Base-by-base conservation (phyloP, 345 rosid species). In the Cardamine occulta region DNA sequence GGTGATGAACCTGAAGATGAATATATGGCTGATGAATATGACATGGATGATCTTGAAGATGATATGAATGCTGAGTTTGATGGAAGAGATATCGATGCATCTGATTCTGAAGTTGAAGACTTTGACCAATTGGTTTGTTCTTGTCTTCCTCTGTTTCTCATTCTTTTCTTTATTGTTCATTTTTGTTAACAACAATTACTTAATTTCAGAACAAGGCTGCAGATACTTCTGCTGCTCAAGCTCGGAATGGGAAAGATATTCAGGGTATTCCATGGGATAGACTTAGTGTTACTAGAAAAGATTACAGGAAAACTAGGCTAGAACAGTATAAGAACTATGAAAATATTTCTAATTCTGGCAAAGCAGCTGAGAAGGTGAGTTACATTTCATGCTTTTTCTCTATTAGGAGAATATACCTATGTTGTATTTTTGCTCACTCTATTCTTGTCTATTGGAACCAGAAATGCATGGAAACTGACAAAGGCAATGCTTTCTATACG, bases 181-280 rank as follows among this genome's bases (percentile, higher is more conserved):
- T 40, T 40, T 40, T 12, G 15, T 24, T 10, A 55, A 29, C 29
- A 23, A 23, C 39, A 8, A 39, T 21, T 31, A 6, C 15, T 14
- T 21, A 13, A 10, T 54, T 34, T 69, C 81, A 76, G 76, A 74
- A 66, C 82, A 84, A 83, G 72, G 76, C 81, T 12, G 76, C 83
- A 1, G 98, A 90, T 80, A 94, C 96, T 49, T 79, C 90, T 55
- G 89, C 98, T 68, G 97, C 86, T 60, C 85, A 91, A 73, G 97
- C 97, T 52, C 85, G 97, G 72, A 80, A 82, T 47, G 96, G 97
- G 13, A 90, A 83, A 70, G 98, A 94, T 55, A 91, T 94, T 75
- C 99, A 94, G 77, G 99, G 99, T 68, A 92, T 94, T 51, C 99
- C 99, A 2, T 92, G 99, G 99, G 97, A 92, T 15, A 86, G 96